Evolutionary conservation across 2,329 filamentous ascomycete species (phyloP), one percentile per base, ranked within the genome.

Genomic region (Ilyonectria robusta): DNA sequence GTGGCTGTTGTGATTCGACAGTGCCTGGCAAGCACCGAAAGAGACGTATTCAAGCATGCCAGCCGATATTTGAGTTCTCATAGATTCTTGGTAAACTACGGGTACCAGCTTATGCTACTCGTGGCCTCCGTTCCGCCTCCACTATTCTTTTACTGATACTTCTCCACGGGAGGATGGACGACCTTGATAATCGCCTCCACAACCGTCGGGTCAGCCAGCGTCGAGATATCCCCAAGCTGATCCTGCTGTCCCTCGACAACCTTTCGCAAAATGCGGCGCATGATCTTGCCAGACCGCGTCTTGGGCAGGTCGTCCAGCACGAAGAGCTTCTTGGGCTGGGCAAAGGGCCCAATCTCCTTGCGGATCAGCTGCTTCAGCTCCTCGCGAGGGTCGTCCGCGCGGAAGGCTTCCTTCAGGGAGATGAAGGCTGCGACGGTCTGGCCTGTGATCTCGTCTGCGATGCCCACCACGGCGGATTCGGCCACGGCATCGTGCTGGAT

Each of bases 341-440:
- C 96, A 79, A 99, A 99, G 4, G 96, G 96, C 13, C 96, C 96
- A 78, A 99, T 99, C 73, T 94, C 97, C 88, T 97, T 97, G 79
- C 96, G 93, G 71, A 98, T 97, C 94, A 62, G 82, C 91, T 59
- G 88, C 82, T 76, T 95, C 93, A 78, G 23, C 23, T 23, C 23
- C 23, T 23, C 23, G 23, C 23, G 23, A 4, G 23, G 23, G 23
- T 23, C 23, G 23, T 23, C 23, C 23, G 23, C 23, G 23, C 23
- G 23, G 23, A 90, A 91, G 71, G 91, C 92, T 67, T 96, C 93
- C 84, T 98, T 98, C 80, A 99, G 89, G 46, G 94, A 87, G 44
- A 99, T 95, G 76, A 99, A 99, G 17, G 96, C 96, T 78, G 97
- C 97, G 82, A 99, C 95, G 1, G 96, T 94, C 85, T 99, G 96